A percentile compares a stretch with the other conserved stretches of the same genome.
These are phyloP conservation scores for Clathrospora elynae DNA, from an alignment of 2,329 filamentous ascomycete species.

Conservation along the genomic window DNA sequence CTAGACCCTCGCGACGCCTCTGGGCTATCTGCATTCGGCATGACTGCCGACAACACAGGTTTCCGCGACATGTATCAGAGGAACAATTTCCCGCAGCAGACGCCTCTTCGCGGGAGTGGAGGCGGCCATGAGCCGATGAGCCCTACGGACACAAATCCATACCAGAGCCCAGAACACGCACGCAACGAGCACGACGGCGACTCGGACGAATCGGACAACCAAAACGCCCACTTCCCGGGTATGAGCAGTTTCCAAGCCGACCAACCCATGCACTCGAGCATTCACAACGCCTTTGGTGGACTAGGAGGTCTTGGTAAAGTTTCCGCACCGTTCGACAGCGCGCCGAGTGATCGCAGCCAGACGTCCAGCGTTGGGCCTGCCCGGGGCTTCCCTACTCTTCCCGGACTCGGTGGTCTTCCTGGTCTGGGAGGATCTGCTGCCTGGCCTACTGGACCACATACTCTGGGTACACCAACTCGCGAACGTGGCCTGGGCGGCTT, in stretches of 20 bases:
- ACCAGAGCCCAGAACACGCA: constrained; percentile 84
- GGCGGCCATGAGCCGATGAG: constrained; percentile 73
- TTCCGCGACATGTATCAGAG: constrained; percentile 63
- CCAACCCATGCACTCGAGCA: constrained; percentile 48
- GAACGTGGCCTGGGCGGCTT: constrained; percentile 62
- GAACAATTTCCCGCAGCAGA: constrained; percentile 62
- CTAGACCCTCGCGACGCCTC: constrained; percentile 62
- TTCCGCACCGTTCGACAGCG: constrained; percentile 54
- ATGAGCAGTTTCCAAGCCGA: constrained; percentile 61
- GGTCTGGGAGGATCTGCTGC: constrained; percentile 64
- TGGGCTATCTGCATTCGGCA: constrained; percentile 65
- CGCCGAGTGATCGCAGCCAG: constrained; percentile 87
- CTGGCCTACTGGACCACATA: constrained; percentile 69
- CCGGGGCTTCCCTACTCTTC: constrained; percentile 70
- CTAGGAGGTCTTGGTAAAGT: constrained; percentile 57
- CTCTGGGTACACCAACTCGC: constrained; percentile 74
- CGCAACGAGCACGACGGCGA: constrained; percentile 68
- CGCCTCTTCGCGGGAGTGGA: constrained; percentile 54
- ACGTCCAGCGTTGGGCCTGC: constrained; percentile 82
- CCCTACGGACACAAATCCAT: constrained; percentile 94
- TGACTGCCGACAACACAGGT: constrained; percentile 63
- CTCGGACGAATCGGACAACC: constrained; percentile 59
- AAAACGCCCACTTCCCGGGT: constrained; percentile 57
- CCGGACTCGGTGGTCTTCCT: constrained; percentile 63
- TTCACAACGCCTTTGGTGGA: constrained; percentile 61